phyloP scores from a whole-genome alignment of 495 filamentous ascomycete species.

The Sphaerosporella brunnea region DNA sequence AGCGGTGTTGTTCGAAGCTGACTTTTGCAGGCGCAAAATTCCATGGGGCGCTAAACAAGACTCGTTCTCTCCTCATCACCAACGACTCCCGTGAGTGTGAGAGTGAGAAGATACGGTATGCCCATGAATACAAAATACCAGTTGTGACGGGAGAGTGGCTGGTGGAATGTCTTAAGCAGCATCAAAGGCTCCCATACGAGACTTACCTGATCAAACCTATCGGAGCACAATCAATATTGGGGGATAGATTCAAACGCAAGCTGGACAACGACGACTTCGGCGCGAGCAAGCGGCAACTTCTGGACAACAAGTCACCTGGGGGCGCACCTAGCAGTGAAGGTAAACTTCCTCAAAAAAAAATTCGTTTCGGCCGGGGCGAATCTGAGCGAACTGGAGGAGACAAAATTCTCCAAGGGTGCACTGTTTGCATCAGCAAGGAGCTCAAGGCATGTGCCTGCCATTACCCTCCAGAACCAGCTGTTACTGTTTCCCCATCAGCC shows the following conservation, averaged over 20 bases:
- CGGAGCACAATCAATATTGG: neutral
- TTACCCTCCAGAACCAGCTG: neutral
- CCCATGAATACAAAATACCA: conserved; percentile 53
- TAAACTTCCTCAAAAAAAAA: conserved; percentile 16
- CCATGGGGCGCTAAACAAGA: conserved; percentile 13
- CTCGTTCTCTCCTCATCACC: conserved; percentile 17
- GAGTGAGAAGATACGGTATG: conserved; percentile 60
- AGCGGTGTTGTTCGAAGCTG: conserved; percentile 4
- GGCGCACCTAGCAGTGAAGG: conserved; percentile 6
- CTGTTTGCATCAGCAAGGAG: conserved; percentile 15
- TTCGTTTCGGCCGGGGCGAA: neutral
- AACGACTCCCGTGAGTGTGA: conserved; percentile 33
- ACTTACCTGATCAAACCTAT: conserved; percentile 18
- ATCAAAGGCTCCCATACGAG: conserved; percentile 35
- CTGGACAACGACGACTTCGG: neutral
- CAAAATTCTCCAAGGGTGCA: conserved; percentile 12
- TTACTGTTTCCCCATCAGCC: neutral
- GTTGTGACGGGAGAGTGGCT: conserved; percentile 68
- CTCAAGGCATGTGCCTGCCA: conserved; percentile 13
- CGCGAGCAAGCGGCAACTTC: neutral
- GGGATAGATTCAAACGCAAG: conserved; percentile 3
- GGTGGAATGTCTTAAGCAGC: conserved; percentile 51
- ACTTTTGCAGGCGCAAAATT: conserved; percentile 16
- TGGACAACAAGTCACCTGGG: neutral
- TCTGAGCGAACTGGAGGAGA: neutral